phyloP scores from a whole-genome alignment of 805 yeast genomes.

The Lipomyces sp. region DNA sequence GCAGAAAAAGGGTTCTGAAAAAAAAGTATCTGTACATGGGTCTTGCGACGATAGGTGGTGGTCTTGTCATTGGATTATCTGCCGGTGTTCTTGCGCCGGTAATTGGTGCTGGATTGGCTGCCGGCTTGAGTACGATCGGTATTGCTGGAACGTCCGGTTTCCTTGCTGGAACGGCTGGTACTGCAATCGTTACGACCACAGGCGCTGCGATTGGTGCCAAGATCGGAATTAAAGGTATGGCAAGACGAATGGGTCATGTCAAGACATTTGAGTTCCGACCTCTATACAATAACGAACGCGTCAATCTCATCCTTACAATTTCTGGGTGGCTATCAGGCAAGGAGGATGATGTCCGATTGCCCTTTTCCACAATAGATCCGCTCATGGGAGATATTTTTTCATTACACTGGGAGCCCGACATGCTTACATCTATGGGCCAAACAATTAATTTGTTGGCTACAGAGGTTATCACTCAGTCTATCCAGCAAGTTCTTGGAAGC shows the following conservation, averaged over 20 bases:
- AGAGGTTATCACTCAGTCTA: slow-evolving; percentile 88
- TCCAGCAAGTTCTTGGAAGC: slow-evolving; percentile 93
- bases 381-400: slow-evolving; percentile 96
- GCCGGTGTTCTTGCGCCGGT: slow-evolving; percentile 97
- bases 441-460: slow-evolving; percentile 91
- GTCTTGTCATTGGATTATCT: slow-evolving; percentile 88
- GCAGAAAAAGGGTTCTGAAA: slow-evolving; percentile 67
- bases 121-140: slow-evolving; percentile 94
- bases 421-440: slow-evolving; percentile 94
- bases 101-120: slow-evolving; percentile 97
- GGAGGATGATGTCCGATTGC: slow-evolving; percentile 93
- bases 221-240: slow-evolving; percentile 85
- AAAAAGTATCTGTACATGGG: slow-evolving; percentile 86
- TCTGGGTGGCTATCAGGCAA: slow-evolving; percentile 98
- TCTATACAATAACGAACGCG: slow-evolving; percentile 84
- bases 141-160: slow-evolving; percentile 92
- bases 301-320: slow-evolving; percentile 84
- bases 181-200: slow-evolving; percentile 89
- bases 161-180: slow-evolving; percentile 95
- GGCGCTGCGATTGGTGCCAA: slow-evolving; percentile 90
- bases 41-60: slow-evolving; percentile 94
- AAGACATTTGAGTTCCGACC: slow-evolving; percentile 94
- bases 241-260: slow-evolving; percentile 85
- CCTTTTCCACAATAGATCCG: slow-evolving; percentile 95
- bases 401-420: slow-evolving; percentile 96